phyloP scores from a whole-genome alignment of 805 yeast genomes.

The Cephaloascus fragrans region DNA sequence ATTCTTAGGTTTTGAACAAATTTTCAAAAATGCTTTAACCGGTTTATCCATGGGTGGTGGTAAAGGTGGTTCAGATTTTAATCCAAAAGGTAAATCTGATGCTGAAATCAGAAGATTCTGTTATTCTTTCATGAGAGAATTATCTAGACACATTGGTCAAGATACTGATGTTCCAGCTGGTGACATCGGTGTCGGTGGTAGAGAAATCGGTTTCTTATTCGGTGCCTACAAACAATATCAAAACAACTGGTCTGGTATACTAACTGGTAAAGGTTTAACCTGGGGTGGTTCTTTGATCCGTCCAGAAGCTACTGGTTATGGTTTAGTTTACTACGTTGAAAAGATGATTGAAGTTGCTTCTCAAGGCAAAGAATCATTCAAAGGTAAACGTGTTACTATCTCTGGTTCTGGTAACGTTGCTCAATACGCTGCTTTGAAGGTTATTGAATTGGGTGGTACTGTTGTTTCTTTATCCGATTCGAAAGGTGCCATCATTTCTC shows the following conservation, averaged over 20 bases:
- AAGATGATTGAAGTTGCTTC: conserved; percentile 95
- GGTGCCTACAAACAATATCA: conserved; percentile 92
- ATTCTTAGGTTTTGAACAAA: conserved; percentile 96
- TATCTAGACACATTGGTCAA: conserved; percentile 92
- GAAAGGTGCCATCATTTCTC: conserved; percentile 76
- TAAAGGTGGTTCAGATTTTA: conserved; percentile 98
- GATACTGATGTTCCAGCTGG: conserved; percentile 99
- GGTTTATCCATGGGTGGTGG: conserved; percentile 99
- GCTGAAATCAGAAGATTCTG: conserved; percentile 95
- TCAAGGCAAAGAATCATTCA: conserved; percentile 78
- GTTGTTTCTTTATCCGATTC: conserved; percentile 95
- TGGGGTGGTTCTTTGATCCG: conserved; percentile 99
- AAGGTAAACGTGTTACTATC: conserved; percentile 91
- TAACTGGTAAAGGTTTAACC: conserved; percentile 94
- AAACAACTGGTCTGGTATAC: conserved; percentile 93
- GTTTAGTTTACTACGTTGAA: conserved; percentile 92
- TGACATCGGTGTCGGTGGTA: conserved; percentile 97
- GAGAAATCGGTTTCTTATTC: conserved; percentile 88
- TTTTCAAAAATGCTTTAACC: conserved; percentile 95
- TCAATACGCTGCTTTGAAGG: conserved; percentile 96
- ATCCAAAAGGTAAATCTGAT: conserved; percentile 92
- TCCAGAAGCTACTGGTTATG: conserved; percentile 99
- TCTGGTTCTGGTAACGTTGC: conserved; percentile 99
- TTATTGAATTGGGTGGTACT: conserved; percentile 91
- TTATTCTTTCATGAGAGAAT: conserved; percentile 90